Evolutionary conservation across 352 stramenopile genomes (phyloP).

Genomic region (Pythium pectinolyticum): DNA sequence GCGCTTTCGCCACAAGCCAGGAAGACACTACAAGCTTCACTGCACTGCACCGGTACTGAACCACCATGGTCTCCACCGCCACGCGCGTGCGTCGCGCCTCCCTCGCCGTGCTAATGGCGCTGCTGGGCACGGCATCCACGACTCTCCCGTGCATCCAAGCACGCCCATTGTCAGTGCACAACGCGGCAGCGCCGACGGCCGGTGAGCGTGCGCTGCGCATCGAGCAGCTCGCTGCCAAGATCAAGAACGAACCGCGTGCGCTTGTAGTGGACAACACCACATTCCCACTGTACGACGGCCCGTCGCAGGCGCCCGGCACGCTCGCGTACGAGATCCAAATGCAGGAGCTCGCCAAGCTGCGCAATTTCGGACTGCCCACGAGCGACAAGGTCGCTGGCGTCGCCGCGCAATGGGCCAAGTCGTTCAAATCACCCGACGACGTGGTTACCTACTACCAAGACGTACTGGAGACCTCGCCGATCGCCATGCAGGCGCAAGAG

Average conservation of each 20-base stretch:
- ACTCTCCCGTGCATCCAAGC: no score
- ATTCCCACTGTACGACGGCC: conserved; percentile 11
- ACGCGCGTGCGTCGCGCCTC: not conserved
- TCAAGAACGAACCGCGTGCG: conserved; percentile 18
- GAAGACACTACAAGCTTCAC: not conserved
- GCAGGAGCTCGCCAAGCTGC: conserved; percentile 10
- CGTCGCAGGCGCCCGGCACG: conserved; percentile 6
- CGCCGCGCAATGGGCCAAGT: conserved; percentile 2
- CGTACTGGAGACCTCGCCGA: not conserved
- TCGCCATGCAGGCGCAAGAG: not conserved
- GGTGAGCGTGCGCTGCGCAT: conserved; percentile 9
- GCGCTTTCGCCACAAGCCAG: not conserved
- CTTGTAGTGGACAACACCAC: conserved; percentile 1
- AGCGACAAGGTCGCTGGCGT: conserved; percentile 2
- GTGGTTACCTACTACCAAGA: conserved; percentile 13
- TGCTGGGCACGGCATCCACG: not conserved
- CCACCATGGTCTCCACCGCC: not conserved
- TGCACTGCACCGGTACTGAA: not conserved
- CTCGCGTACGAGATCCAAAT: conserved; percentile 13
- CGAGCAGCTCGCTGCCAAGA: conserved; percentile 6
- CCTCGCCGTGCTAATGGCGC: not conserved
- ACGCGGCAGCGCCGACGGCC: not conserved
- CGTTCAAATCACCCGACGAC: not conserved
- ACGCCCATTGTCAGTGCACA: conserved; percentile 5
- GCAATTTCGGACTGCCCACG: conserved; percentile 2